Base-by-base conservation (phyloP, 345 rosid genomes). In the Gossypium longicalyx region DNA sequence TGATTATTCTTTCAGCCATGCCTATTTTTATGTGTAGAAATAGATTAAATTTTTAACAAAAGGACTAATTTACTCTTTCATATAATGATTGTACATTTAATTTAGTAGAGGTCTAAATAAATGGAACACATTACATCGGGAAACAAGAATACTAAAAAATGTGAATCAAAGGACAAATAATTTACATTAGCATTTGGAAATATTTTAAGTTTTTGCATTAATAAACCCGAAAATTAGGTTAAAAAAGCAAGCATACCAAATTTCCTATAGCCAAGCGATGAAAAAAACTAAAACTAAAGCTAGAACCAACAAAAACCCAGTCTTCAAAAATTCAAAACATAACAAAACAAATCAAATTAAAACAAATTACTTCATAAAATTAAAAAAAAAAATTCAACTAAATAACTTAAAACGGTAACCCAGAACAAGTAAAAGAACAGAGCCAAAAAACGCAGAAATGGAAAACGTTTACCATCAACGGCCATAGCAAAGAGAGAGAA, bases 401-500 rank as follows among this genome's bases (percentile, higher is more conserved):
- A 45, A 1, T 34, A 45, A 67, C 9, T 29, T 22, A 20, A 62
- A 51, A 51, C 16, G 38, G 16, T 60, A 25, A 62, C 12, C n/a
- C 3, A 54, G 78, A 72, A 23, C 9, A 52, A 66, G 17, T 27
- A 69, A 2, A 2, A 27, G 57, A 2, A 3, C 12, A 1, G 47
- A 12, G 71, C 57, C 23, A 66, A 11, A 27, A 66, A 49, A 17
- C 64, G 52, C 23, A 70, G 9, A 77, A 56, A 82, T 51, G 86
- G 44, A 27, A 52, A 25, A 61, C 12, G 25, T 12, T 12, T 75
- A 75, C 98, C 98, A 41, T 91, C 95, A 47, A 81, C 85, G 5
- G 93, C 89, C 85, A 83, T 83, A 61, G 98, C 97, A 71, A 86
- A 88, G 81, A 94, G 92, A 52, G 94, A 86, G 86, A 89, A 86